phyloP scores from a whole-genome alignment of 805 yeast genomes.

The Saccharomycopsis synnaedendra region DNA sequence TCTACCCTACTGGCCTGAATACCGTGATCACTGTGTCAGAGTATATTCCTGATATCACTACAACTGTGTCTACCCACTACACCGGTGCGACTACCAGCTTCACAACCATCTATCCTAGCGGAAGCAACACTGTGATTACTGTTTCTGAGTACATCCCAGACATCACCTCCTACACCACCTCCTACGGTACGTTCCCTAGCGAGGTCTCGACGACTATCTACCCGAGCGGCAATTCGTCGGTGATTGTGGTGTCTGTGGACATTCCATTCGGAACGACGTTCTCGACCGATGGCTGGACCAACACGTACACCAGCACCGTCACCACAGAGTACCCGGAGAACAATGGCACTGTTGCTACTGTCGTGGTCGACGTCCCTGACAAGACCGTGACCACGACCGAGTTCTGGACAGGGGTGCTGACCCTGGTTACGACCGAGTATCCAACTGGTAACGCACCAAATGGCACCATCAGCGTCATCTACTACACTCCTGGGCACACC shows the following conservation, averaged over 20 bases:
- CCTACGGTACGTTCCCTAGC: neutral
- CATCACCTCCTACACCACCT: constrained; percentile 1
- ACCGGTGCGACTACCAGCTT: constrained; percentile 2
- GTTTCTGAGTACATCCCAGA: constrained; percentile 4
- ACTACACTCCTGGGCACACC: neutral
- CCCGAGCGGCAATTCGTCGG: neutral
- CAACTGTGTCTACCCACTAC: constrained; percentile 1
- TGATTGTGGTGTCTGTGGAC: constrained; percentile 1
- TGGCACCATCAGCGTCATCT: neutral
- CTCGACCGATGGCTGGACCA: constrained; percentile 4
- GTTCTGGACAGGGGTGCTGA: neutral
- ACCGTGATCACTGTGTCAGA: constrained; percentile 5
- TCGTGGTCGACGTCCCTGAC: constrained; percentile 1
- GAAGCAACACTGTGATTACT: neutral
- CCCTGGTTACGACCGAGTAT: constrained; percentile 1
- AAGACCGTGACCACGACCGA: constrained; percentile 1
- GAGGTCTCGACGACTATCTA: neutral
- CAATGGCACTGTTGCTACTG: constrained; percentile 1
- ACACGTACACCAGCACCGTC: constrained; percentile 1
- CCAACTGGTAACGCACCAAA: neutral
- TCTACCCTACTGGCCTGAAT: constrained; percentile 5
- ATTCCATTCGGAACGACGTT: constrained; percentile 4
- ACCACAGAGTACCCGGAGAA: constrained; percentile 2
- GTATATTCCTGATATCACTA: constrained; percentile 3
- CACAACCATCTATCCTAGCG: constrained; percentile 5